Evolutionary conservation across 345 rosid species (phyloP).

Genomic region (Hibiscus syriacus): DNA sequence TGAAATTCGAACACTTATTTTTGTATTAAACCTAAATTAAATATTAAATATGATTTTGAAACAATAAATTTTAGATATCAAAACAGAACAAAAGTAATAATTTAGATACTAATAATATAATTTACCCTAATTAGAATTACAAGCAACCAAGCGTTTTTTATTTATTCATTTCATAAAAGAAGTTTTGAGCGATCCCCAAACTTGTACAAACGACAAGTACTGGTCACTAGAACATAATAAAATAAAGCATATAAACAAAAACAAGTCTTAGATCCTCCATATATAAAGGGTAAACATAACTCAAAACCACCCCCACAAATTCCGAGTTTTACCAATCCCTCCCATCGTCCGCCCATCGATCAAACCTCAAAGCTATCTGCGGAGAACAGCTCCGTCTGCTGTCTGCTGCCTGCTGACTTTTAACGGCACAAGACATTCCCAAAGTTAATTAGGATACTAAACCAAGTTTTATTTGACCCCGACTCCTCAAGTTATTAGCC

Average conservation of each 20-base stretch:
- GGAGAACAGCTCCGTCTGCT: slow-evolving; percentile 15
- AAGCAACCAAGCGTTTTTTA: too few relatives aligned
- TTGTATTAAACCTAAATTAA: too few relatives aligned
- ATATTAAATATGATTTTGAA: too few relatives aligned
- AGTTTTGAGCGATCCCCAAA: not conserved
- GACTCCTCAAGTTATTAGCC: slow-evolving; percentile 21
- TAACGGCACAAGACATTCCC: slow-evolving; percentile 13
- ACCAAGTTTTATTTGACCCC: slow-evolving; percentile 25
- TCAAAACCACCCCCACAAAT: slow-evolving; percentile 6
- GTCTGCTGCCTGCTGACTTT: not conserved
- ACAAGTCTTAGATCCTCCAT: slow-evolving; percentile 3
- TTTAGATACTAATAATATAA: too few relatives aligned
- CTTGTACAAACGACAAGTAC: too few relatives aligned
- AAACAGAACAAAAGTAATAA: too few relatives aligned
- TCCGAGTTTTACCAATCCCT: not conserved
- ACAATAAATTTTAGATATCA: too few relatives aligned
- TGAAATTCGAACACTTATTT: too few relatives aligned
- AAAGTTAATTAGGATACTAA: slow-evolving; percentile 21
- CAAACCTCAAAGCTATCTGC: slow-evolving; percentile 12
- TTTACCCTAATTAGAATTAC: too few relatives aligned
- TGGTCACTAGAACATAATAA: not conserved
- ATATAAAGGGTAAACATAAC: too few relatives aligned
- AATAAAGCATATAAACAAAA: too few relatives aligned
- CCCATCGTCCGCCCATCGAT: too few relatives aligned
- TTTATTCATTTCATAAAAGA: slow-evolving; percentile 9